A percentile compares a stretch with the other conserved stretches of the same genome.
Conservation (phyloP, 768 basidiomycete genomes). For the Xerocomus spinulosus region DNA sequence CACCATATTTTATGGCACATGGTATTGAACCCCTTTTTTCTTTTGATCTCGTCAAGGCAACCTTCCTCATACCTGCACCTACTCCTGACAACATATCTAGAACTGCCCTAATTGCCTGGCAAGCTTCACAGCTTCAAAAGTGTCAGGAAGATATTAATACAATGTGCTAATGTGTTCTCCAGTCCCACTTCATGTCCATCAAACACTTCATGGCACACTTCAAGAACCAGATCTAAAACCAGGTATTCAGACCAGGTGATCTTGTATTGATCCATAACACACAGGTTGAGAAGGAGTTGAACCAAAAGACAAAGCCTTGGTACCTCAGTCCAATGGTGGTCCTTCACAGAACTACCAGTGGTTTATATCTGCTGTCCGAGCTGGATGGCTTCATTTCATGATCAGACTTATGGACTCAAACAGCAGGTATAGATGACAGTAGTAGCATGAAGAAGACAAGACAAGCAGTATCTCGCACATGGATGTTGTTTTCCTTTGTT, state of each 20-base stretch:
- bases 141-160: not conserved
- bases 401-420: no score
- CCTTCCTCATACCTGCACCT: not conserved
- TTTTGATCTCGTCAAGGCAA: not conserved
- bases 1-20: not conserved
- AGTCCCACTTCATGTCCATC: not conserved
- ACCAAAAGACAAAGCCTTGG: constrained; percentile 21
- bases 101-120: not conserved
- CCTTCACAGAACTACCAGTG: constrained; percentile 14
- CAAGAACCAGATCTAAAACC: not conserved
- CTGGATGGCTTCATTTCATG: constrained; percentile 26
- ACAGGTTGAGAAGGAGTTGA: constrained; percentile 5
- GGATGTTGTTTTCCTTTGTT: no score
- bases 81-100: not conserved
- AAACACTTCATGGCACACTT: not conserved
- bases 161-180: rapidly evolving
- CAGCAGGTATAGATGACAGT: no score
- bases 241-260: not conserved
- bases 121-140: not conserved
- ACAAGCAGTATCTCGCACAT: no score
- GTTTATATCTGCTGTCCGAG: constrained; percentile 25
- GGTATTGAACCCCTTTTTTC: not conserved
- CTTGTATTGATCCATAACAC: not conserved
- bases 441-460: no score
- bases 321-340: constrained; percentile 28